Base-by-base conservation (phyloP, 495 filamentous ascomycete species). In the Tuber microsphaerosporum region DNA sequence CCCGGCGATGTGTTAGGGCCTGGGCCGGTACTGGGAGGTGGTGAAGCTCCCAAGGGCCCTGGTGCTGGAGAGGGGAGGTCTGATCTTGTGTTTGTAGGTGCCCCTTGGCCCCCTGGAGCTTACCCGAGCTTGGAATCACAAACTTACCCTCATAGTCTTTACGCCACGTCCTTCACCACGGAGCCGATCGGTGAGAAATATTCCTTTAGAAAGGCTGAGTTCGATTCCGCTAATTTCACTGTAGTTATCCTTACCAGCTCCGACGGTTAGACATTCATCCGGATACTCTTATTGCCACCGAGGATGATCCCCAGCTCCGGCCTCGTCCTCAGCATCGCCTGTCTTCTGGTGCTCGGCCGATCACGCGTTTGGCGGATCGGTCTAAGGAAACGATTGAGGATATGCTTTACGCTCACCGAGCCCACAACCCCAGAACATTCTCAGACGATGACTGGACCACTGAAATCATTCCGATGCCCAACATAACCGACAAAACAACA, bases 121-220 rank as follows among this genome's bases (percentile, higher is more conserved):
- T 44, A 65, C 37, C 48, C 46, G 73, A 74, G 70, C 73, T 76
- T n/a, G 34, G 68, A 19, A 7, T 19, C 65, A 65, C 74, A 80
- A 70, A 80, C 69, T 12, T 31, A 43, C 74, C 56, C 43, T 70
- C 34, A 43, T 84, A 95, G 91, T 91, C 89, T 10, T 87, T 99
- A 76, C 90, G 92, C 77, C 95, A 98, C 84, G 90, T 98, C 73
- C 93, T 93, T 84, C 93, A 95, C 81, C 94, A 97, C 82, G 95
- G 93, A 9, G 90, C 91, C 71, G 81, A 89, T 56, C 71, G 74
- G 81, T 83, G 46, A 77, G 77, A 68, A 56, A 71, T 17, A 22
- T 68, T 39, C 70, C 69, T 37, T 34, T 19, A 41, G 19, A 17
- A 10, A 20, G 69, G n/a, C 2, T 45, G 41, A 48, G 69, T 61